These are phyloP conservation scores for Phyllosticta citribraziliensis DNA, from an alignment of 2,329 filamentous ascomycete species.

Conservation along the genomic window DNA sequence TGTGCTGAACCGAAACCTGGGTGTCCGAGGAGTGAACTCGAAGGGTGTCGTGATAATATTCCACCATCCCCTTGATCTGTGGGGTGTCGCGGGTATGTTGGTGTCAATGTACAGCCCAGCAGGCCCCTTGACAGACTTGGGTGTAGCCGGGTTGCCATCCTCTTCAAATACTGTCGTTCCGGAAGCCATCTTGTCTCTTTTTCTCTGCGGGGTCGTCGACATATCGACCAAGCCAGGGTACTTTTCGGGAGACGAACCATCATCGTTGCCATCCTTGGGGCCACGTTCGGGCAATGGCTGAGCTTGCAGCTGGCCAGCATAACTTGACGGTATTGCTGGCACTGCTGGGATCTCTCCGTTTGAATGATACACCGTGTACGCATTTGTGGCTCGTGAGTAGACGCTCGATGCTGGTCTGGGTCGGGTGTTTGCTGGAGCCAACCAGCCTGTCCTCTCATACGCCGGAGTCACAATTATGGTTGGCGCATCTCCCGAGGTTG, in stretches of 20 bases:
- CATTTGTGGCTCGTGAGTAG: slow-evolving; percentile 47
- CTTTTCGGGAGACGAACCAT: background rate
- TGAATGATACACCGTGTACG: slow-evolving; percentile 20
- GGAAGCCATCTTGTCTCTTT: slow-evolving; percentile 32
- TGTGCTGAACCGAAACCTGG: slow-evolving; percentile 26
- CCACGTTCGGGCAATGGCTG: background rate
- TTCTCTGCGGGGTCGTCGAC: background rate
- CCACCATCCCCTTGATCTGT: slow-evolving; percentile 64
- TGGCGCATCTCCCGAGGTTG: slow-evolving; percentile 33
- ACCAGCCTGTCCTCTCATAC: slow-evolving; percentile 43
- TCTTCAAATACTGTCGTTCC: slow-evolving; percentile 63
- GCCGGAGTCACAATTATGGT: slow-evolving; percentile 46
- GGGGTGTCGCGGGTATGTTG: slow-evolving; percentile 39
- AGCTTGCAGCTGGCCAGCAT: background rate
- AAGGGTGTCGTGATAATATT: slow-evolving; percentile 67
- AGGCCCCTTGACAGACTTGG: background rate
- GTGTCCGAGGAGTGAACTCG: slow-evolving; percentile 23
- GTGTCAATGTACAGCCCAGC: slow-evolving; percentile 29
- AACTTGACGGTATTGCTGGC: slow-evolving; percentile 14
- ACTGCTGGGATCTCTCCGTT: slow-evolving; percentile 41
- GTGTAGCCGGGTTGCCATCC: slow-evolving; percentile 38
- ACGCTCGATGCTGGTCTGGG: slow-evolving; percentile 49
- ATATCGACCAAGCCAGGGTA: background rate
- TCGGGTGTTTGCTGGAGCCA: slow-evolving; percentile 40
- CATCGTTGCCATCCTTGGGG: background rate